Evolutionary conservation across 805 yeast genomes (phyloP), one percentile per base, ranked within the genome.

Genomic region (Cyberlindnera mycetangii): DNA sequence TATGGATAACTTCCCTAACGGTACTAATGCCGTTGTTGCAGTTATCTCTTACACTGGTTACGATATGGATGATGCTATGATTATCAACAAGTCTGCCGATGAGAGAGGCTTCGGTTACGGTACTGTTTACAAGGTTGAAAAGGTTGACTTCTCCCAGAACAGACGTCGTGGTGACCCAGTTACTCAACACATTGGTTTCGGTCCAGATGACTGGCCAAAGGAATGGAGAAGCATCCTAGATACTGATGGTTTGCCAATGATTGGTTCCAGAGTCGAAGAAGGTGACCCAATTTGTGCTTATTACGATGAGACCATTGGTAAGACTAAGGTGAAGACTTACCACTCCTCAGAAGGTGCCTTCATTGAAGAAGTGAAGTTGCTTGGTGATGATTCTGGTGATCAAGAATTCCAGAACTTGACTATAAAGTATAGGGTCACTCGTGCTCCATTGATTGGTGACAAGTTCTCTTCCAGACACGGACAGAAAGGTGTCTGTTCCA

Each of bases 21-120:
- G 99, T 64, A 89, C 86, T 52, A 93, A 93, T 63, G 99, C 99
- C 3, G 97, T 93, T 48, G 99, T 93, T 52, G 99, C 99, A 0
- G 99, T 93, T 56, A 93, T 93, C 62, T 90, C 99, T 0, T 93
- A 93, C 66, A 93, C 99, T 1, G 99, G 99, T 57, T 93, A 93
- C 64, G 99, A 93, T 86, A 93, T 93, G 98, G 99, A 93, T 71
- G 99, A 93, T 68, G 99, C 99, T 63, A 92, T 93, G 98, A 93
- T 93, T 60, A 79, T 93, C 56, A 93, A 93, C 68, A 93, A 93
- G 67, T 86, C 96, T 40, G 97, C 98, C 0, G 95, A 90, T 59
- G 99, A 93, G 70, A 79, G 99, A 66, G 99, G 99, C 1, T 93
- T 93, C 54, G 98, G 95, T 16, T 92, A 93, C 59, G 99, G 99